Evolutionary conservation across 164 flowering plant species (phyloP).

Genomic region (Liriodendron chinense): DNA sequence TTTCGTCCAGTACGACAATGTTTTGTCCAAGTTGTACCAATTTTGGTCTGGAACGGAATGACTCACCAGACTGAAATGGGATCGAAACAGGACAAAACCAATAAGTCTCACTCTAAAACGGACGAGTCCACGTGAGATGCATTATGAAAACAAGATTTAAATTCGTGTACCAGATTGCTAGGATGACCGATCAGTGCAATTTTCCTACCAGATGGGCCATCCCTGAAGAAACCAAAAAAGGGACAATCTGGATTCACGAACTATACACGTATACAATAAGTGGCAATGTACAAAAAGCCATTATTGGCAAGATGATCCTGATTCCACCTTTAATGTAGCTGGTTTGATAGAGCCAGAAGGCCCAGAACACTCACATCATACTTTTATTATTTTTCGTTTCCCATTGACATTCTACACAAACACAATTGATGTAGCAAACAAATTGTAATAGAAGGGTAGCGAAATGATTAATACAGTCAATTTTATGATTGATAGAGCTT

Average conservation of each 20-base stretch:
- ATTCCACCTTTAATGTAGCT: neutral
- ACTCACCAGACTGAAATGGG: neutral
- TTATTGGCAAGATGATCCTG: neutral
- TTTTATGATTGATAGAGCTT: conserved; percentile 17
- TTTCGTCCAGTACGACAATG: too few species aligned
- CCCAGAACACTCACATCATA: neutral
- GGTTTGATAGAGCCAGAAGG: neutral
- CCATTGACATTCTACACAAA: too few species aligned
- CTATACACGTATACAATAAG: neutral
- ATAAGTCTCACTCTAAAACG: neutral
- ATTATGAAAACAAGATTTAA: neutral
- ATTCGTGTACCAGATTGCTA: neutral
- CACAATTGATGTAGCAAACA: neutral
- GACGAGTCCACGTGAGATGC: too few species aligned
- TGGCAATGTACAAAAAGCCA: neutral
- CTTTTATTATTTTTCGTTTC: too few species aligned
- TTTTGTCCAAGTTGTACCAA: neutral
- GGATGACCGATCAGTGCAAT: neutral
- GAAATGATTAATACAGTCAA: neutral
- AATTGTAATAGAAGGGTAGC: neutral
- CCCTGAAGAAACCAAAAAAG: neutral
- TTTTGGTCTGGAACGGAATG: neutral
- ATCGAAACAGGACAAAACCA: too few species aligned
- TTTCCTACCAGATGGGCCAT: neutral
- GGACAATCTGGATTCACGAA: too few species aligned